Base-by-base conservation (phyloP, 2,329 filamentous ascomycete species). In the Aspergillus chevalieri region DNA sequence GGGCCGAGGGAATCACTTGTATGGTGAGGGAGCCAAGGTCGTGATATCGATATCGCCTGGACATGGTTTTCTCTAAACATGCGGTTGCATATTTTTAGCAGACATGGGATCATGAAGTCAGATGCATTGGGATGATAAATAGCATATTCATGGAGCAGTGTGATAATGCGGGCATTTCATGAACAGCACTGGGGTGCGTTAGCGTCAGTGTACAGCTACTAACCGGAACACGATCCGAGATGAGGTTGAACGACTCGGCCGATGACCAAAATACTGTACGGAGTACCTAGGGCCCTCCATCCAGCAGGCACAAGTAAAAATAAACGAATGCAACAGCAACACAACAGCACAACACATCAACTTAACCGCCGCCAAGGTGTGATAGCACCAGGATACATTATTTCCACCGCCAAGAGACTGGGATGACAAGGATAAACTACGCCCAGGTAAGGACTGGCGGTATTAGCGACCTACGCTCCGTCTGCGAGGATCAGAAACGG, bases 11-110 rank as follows among this genome's bases (percentile, higher is more conserved):
- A 5, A 28, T 45, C n/a, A 21, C 12, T 6, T 21, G 9, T 33
- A 39, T 46, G 44, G 44, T 46, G 7, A 15, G 44, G 6, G 44
- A 46, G 44, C 43, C 43, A 22, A 34, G 33, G 26, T 41, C 38
- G 17, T 41, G 38, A 41, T 41, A 41, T 21, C 17, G 12, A 17
- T 9, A 17, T 12, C 15, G 15, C 17, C 17, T 17, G 17, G 17
- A 17, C 17, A 17, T 17, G 17, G 17, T 17, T 17, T 17, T 17
- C 17, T 17, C 17, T 17, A 17, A 17, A 17, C 17, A 17, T 17
- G 17, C 17, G 17, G 17, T 17, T 17, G 17, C 17, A 10, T 30
- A 12, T 30, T 30, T 30, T 12, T 30, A 12, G 26, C 10, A 30
- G 26, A 12, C 26, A 30, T 30, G 26, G 21, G 21, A 30, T 12